phyloP scores from a whole-genome alignment of 805 yeast species.

The Ogataea corticis region DNA sequence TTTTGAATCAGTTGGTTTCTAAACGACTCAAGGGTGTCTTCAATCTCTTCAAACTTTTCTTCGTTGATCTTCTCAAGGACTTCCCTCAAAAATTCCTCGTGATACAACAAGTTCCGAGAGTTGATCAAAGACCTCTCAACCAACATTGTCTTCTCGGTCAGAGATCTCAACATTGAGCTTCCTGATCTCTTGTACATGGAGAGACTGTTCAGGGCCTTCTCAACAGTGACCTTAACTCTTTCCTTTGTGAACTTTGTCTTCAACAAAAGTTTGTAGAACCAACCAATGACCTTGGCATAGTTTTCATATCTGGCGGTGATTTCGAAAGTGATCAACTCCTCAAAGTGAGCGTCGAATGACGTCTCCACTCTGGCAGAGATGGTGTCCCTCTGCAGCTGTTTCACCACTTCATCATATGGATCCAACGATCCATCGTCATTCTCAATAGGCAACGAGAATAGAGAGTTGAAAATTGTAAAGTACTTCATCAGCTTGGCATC shows the following conservation, averaged over 20 bases:
- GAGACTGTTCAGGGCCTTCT: conserved; percentile 57
- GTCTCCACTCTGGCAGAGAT: conserved; percentile 55
- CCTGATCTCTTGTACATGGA: conserved; percentile 68
- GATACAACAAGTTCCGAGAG: conserved; percentile 62
- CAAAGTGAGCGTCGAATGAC: conserved; percentile 60
- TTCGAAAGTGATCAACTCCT: conserved; percentile 64
- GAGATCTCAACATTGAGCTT: conserved; percentile 61
- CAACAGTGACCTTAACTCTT: conserved; percentile 66
- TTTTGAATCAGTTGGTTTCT: conserved; percentile 53
- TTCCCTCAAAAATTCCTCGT: conserved; percentile 57
- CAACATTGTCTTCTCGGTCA: conserved; percentile 45
- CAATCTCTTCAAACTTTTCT: conserved; percentile 52
- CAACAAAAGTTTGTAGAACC: conserved; percentile 70
- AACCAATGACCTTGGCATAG: conserved; percentile 68
- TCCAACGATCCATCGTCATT: conserved; percentile 58
- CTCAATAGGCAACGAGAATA: conserved; percentile 72
- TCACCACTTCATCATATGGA: conserved; percentile 76
- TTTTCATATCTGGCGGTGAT: conserved; percentile 62
- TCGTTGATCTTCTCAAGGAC: conserved; percentile 50
- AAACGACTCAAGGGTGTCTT: conserved; percentile 50
- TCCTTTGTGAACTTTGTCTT: conserved; percentile 69
- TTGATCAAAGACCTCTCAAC: conserved; percentile 63
- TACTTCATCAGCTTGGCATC: conserved; percentile 60
- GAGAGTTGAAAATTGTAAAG: conserved; percentile 61
- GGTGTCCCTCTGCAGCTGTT: conserved; percentile 71